These are phyloP conservation scores for Albugo candida DNA, from an alignment of 352 stramenopile species.

Conservation along the genomic window DNA sequence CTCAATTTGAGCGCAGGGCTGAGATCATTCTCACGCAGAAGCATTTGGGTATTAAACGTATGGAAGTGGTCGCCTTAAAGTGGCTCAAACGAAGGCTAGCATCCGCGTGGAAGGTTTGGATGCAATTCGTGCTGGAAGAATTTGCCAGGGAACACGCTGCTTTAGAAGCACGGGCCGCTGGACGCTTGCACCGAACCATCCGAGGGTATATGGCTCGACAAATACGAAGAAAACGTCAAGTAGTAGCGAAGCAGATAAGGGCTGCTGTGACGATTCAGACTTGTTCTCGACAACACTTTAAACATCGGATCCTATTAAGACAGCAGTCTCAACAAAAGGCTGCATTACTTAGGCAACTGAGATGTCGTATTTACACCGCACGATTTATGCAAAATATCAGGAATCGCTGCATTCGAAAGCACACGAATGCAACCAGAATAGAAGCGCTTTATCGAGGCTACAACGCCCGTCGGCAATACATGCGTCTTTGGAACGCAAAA, in stretches of 20 bases:
- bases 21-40: constrained; percentile 53
- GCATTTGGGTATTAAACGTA: constrained; percentile 61
- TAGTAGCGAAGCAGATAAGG: background rate
- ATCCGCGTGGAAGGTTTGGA: constrained; percentile 54
- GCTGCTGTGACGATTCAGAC: background rate
- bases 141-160: constrained; percentile 28
- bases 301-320: too few species aligned
- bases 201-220: constrained; percentile 20
- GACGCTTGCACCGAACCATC: constrained; percentile 40
- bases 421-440: constrained; percentile 27
- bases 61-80: constrained; percentile 45
- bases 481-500: constrained; percentile 18
- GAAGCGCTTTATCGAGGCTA: constrained; percentile 13
- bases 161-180: constrained; percentile 26
- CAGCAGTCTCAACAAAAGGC: too few species aligned
- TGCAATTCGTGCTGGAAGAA: constrained; percentile 21
- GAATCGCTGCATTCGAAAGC: constrained; percentile 15
- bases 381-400: constrained; percentile 46
- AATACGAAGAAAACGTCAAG: background rate
- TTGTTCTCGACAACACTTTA: too few species aligned
- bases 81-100: constrained; percentile 46
- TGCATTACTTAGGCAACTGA: too few species aligned
- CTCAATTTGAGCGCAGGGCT: constrained; percentile 42
- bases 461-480: constrained; percentile 6
- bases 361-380: background rate